phyloP scores from a whole-genome alignment of 257 asterid species.

The Solanum paucissectum region DNA sequence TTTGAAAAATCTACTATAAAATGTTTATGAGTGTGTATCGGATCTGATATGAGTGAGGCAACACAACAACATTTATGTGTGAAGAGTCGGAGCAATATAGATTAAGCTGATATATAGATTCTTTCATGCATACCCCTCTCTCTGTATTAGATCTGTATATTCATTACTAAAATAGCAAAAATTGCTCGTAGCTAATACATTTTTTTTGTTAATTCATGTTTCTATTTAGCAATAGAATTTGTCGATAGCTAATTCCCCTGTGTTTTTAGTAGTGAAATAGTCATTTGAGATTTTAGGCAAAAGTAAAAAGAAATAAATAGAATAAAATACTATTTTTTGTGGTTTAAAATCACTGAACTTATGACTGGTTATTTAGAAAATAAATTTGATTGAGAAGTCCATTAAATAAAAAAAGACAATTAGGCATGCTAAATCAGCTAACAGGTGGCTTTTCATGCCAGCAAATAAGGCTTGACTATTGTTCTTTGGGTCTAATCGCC shows the following conservation, averaged over 20 bases:
- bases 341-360: neutral
- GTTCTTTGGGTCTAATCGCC: neutral
- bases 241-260: neutral
- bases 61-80: neutral
- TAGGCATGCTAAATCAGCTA: neutral
- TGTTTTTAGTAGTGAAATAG: neutral
- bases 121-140: neutral
- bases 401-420: neutral
- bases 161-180: neutral
- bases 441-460: neutral
- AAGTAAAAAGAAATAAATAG: neutral
- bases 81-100: neutral
- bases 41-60: neutral
- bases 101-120: too few species aligned
- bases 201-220: neutral
- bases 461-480: neutral
- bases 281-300: neutral
- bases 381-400: neutral
- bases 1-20: neutral
- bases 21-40: neutral
- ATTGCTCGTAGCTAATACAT: neutral
- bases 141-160: neutral
- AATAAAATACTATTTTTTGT: neutral
- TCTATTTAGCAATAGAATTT: neutral
- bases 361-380: neutral